Evolutionary conservation across 1,139 yeast species (phyloP).

Genomic region (Suhomyces chickasaworum): DNA sequence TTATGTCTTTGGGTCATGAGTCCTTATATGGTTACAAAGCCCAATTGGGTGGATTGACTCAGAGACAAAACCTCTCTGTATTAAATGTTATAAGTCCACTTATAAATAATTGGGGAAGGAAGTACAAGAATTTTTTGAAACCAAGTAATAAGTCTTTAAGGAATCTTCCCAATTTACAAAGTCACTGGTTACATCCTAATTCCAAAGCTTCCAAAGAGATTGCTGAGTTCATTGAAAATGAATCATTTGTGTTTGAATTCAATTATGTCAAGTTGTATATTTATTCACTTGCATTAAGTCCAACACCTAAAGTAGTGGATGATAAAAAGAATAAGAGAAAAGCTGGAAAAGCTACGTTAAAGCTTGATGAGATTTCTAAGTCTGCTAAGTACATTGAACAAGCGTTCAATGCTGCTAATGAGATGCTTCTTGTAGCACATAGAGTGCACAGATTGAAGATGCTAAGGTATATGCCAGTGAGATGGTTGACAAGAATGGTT

Average conservation of each 20-base stretch:
- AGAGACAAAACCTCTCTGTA: conserved; percentile 70
- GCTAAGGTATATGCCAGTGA: conserved; percentile 79
- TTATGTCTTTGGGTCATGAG: conserved; percentile 82
- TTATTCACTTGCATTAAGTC: conserved; percentile 75
- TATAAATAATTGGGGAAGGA: conserved; percentile 74
- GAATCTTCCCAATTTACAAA: conserved; percentile 32
- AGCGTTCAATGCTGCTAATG: conserved; percentile 85
- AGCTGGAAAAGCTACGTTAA: conserved; percentile 35
- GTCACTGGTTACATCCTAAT: conserved; percentile 36
- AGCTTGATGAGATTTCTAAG: conserved; percentile 69
- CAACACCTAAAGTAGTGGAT: conserved; percentile 26
- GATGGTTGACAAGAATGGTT: conserved; percentile 89
- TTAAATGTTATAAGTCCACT: conserved; percentile 74
- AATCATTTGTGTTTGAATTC: conserved; percentile 76
- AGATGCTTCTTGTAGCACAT: conserved; percentile 69
- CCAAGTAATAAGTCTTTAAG: conserved; percentile 37
- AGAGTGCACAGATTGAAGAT: conserved; percentile 66
- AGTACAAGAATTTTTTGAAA: conserved; percentile 56
- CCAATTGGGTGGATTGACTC: conserved; percentile 53
- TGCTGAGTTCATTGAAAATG: conserved; percentile 55
- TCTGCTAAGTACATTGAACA: conserved; percentile 77
- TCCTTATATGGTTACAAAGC: conserved; percentile 72
- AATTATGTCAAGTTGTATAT: conserved; percentile 82
- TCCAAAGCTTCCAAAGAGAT: conserved; percentile 43
- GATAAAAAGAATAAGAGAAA: conserved; percentile 23